Evolutionary conservation across 2,329 filamentous ascomycete species (phyloP).

Genomic region (Penicillium psychrosexuale): DNA sequence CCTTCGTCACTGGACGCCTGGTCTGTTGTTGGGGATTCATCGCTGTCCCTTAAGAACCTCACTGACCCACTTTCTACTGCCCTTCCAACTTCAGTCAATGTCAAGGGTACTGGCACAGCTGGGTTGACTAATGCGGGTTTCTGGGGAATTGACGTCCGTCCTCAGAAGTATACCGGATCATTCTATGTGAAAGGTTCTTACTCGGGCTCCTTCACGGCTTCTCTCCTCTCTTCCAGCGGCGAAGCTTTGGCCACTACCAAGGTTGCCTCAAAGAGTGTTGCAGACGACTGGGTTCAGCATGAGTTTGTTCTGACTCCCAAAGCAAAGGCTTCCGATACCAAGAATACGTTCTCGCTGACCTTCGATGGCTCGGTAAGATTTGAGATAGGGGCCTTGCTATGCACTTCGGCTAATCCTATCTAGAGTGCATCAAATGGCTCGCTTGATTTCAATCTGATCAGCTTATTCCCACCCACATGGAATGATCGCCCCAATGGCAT

Average conservation of each 20-base stretch:
- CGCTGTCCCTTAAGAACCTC: conserved; percentile 38
- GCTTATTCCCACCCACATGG: conserved; percentile 55
- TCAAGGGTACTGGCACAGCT: conserved; percentile 42
- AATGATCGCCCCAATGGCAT: conserved; percentile 53
- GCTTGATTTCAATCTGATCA: conserved; percentile 53
- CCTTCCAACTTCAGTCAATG: conserved; percentile 43
- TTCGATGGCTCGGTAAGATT: conserved; percentile 43
- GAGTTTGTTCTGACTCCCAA: conserved; percentile 31
- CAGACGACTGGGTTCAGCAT: conserved; percentile 42
- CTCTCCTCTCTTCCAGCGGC: conserved; percentile 40
- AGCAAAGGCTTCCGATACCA: conserved; percentile 31
- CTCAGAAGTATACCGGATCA: conserved; percentile 50
- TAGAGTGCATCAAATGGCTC: conserved; percentile 38
- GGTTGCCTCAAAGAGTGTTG: conserved; percentile 36
- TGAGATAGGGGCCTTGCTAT: too few species aligned
- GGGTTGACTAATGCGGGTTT: conserved; percentile 52
- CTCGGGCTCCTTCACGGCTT: conserved; percentile 36
- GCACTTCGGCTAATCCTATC: not conserved
- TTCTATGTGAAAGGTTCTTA: conserved; percentile 48
- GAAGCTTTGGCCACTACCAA: conserved; percentile 32
- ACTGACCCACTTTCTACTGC: conserved; percentile 45
- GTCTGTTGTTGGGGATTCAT: conserved; percentile 28
- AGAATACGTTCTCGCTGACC: conserved; percentile 53
- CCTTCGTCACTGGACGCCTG: conserved; percentile 33
- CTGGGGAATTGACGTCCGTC: conserved; percentile 52